Evolutionary conservation across 169 alveolate species (phyloP).

Genomic region (Plasmodium knowlesi): DNA sequence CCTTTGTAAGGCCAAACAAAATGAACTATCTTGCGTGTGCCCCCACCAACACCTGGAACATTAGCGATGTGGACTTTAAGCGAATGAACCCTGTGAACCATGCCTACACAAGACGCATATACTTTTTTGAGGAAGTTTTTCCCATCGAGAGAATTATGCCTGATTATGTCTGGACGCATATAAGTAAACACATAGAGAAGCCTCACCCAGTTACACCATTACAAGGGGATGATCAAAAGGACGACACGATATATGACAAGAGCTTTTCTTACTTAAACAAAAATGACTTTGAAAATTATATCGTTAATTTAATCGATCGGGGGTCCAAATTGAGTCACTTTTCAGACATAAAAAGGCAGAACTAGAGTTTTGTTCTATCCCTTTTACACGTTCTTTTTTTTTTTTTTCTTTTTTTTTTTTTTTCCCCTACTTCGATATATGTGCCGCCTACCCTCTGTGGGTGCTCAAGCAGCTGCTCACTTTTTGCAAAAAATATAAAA

Average conservation of each 20-base stretch:
- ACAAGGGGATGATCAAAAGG: constrained; percentile 3
- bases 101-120: constrained; percentile 59
- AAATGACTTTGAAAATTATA: constrained; percentile 41
- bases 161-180: constrained; percentile 33
- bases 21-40: constrained; percentile 7
- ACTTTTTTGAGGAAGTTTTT: constrained; percentile 55
- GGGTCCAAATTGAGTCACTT: constrained; percentile 32
- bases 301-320: constrained; percentile 2
- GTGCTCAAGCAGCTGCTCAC: not conserved
- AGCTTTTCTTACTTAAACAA: constrained; percentile 8
- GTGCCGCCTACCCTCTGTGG: not conserved
- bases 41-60: constrained; percentile 42
- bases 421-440: not conserved
- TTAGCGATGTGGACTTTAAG: constrained; percentile 34
- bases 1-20: constrained; percentile 18
- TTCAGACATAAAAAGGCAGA: not conserved
- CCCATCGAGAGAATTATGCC: constrained; percentile 74
- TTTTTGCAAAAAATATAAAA: not conserved
- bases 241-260: constrained; percentile 18
- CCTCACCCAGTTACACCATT: not conserved
- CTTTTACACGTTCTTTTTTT: too few relatives aligned
- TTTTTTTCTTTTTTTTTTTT: too few relatives aligned
- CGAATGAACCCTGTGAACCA: constrained; percentile 20
- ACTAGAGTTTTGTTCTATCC: not conserved
- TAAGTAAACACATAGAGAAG: constrained; percentile 19